Conservation (phyloP, 2,329 filamentous ascomycete genomes). For the Fusarium pseudograminearum region DNA sequence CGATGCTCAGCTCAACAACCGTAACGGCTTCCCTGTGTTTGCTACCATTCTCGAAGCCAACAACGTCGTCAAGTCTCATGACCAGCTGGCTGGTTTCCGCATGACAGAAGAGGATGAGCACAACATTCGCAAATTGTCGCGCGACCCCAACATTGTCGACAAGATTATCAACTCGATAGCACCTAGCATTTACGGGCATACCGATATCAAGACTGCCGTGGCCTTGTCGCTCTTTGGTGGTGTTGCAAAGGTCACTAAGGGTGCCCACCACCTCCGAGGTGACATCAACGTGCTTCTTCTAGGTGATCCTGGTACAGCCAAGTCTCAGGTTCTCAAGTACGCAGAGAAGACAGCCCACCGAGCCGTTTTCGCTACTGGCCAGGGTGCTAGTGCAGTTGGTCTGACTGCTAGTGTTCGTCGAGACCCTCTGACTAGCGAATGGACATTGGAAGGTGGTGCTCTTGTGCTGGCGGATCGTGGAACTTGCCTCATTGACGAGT, state of each 20-base stretch:
- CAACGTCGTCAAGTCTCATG: slow-evolving; percentile 95
- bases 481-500: slow-evolving; percentile 97
- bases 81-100: slow-evolving; percentile 95
- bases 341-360: slow-evolving; percentile 97
- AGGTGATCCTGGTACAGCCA: slow-evolving; percentile 96
- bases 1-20: slow-evolving; percentile 96
- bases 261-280: slow-evolving; percentile 89
- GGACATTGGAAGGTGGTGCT: slow-evolving; percentile 96
- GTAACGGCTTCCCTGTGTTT: slow-evolving; percentile 98
- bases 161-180: slow-evolving; percentile 94
- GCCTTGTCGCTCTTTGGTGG: slow-evolving; percentile 95
- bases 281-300: slow-evolving; percentile 98
- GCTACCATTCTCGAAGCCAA: slow-evolving; percentile 98
- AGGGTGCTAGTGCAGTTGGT: slow-evolving; percentile 97
- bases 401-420: slow-evolving; percentile 95
- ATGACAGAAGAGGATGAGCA: slow-evolving; percentile 96
- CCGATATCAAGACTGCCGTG: slow-evolving; percentile 96
- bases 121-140: slow-evolving; percentile 85
- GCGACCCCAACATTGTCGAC: slow-evolving; percentile 91
- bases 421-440: slow-evolving; percentile 94
- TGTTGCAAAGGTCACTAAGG: slow-evolving; percentile 90
- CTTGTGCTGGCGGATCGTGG: slow-evolving; percentile 94
- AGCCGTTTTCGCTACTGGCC: slow-evolving; percentile 96
- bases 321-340: slow-evolving; percentile 97
- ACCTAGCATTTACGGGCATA: slow-evolving; percentile 96